Conservation (phyloP, 176 grass and related monocot genomes). For the Carex cristatella region DNA sequence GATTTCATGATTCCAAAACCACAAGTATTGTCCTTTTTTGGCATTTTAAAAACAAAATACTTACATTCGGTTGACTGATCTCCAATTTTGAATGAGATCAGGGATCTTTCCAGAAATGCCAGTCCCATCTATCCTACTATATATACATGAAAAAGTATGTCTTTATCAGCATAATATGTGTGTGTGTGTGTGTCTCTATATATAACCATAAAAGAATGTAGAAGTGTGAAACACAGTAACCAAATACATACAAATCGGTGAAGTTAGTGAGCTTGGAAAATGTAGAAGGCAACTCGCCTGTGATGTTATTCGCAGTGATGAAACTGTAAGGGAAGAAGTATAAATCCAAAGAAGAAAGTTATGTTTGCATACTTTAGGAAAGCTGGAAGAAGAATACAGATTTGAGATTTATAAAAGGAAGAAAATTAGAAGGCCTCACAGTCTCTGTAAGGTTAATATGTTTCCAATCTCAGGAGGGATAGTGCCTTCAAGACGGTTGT, state of each 20-base stretch:
- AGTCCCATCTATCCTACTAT: constrained; percentile 62
- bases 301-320: constrained; percentile 87
- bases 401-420: constrained; percentile 11
- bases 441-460: constrained; percentile 60
- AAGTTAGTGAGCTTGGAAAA: constrained; percentile 65
- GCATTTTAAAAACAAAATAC: constrained; percentile 16
- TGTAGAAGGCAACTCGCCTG: constrained; percentile 72
- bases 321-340: constrained; percentile 59
- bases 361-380: constrained; percentile 14
- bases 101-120: constrained; percentile 65
- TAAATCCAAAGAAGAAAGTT: background rate
- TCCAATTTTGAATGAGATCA: constrained; percentile 70
- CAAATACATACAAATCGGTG: constrained; percentile 66
- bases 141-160: constrained; percentile 14
- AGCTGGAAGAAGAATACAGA: constrained; percentile 12
- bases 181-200: background rate
- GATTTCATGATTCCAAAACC: background rate
- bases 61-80: constrained; percentile 67
- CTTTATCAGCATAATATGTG: constrained; percentile 10
- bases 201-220: background rate
- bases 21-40: background rate
- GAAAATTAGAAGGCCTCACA: constrained; percentile 44
- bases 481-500: constrained; percentile 49
- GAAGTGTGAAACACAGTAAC: constrained; percentile 5
- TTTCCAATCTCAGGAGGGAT: constrained; percentile 67